These are phyloP conservation scores for Prunus salicina DNA, from an alignment of 306 rosid species.

Conservation along the genomic window DNA sequence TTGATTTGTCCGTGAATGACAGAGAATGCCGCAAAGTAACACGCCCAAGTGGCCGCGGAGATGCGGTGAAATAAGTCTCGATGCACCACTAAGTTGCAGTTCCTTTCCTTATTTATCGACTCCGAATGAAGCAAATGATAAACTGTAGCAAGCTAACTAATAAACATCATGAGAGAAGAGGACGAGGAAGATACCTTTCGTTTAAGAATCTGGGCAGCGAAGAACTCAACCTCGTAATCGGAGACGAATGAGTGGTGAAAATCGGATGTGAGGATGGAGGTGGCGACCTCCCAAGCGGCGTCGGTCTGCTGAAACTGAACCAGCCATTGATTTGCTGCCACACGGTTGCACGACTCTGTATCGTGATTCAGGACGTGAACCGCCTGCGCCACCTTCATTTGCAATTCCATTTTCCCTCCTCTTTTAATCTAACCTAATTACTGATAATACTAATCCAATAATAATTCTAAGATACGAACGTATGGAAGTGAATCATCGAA, in stretches of 20 bases:
- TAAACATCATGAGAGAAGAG: background rate
- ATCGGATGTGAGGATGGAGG: slow-evolving; percentile 76
- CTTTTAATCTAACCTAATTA: slow-evolving; percentile 9
- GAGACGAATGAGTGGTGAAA: slow-evolving; percentile 39
- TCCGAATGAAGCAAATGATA: background rate
- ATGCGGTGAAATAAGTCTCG: too few species aligned
- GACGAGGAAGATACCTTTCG: slow-evolving; percentile 59
- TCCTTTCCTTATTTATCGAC: background rate
- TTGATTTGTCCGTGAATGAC: background rate
- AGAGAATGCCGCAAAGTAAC: too few species aligned
- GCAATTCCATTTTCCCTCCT: slow-evolving; percentile 39
- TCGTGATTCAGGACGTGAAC: slow-evolving; percentile 92
- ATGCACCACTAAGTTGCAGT: too few species aligned
- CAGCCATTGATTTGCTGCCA: slow-evolving; percentile 98
- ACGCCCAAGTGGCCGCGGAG: too few species aligned
- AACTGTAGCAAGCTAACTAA: background rate
- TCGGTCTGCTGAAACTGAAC: slow-evolving; percentile 95
- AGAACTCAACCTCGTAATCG: slow-evolving; percentile 84
- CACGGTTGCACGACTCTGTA: slow-evolving; percentile 87
- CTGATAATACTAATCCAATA: background rate
- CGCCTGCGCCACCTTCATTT: slow-evolving; percentile 85
- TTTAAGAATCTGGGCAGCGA: slow-evolving; percentile 96
- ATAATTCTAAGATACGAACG: slow-evolving; percentile 13
- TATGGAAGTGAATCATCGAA: slow-evolving; percentile 2
- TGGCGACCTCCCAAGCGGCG: slow-evolving; percentile 97